A percentile compares a stretch with the other conserved stretches of the same genome.
Conservation (phyloP, 2,329 filamentous ascomycete genomes). For the Aspergillus vadensis region DNA sequence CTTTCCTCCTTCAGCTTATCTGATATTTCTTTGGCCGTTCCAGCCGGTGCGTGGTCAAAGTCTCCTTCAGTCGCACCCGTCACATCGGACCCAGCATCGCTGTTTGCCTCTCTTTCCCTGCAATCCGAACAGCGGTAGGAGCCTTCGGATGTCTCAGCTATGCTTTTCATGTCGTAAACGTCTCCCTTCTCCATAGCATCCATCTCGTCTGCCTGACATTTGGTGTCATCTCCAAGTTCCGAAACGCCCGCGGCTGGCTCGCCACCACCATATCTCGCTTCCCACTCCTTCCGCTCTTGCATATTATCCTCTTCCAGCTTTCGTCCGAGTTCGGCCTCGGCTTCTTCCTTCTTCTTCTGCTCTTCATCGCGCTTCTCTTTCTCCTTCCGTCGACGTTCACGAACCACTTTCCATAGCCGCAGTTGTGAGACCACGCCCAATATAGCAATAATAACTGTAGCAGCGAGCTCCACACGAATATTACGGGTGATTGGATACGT, state of each 20-base stretch:
- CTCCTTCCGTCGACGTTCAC: constrained; percentile 51
- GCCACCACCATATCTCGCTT: constrained; percentile 69
- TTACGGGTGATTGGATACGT: constrained; percentile 86
- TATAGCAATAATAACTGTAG: constrained; percentile 71
- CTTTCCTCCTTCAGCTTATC: neutral
- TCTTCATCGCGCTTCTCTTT: constrained; percentile 53
- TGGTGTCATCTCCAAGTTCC: constrained; percentile 26
- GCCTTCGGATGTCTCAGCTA: constrained; percentile 21
- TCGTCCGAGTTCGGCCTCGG: constrained; percentile 71
- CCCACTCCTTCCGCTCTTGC: constrained; percentile 64
- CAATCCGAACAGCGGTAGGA: constrained; percentile 26
- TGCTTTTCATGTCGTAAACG: constrained; percentile 27
- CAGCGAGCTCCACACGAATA: constrained; percentile 81
- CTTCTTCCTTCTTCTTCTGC: constrained; percentile 58
- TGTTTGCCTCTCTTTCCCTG: constrained; percentile 17
- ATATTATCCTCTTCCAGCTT: constrained; percentile 52
- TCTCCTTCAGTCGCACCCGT: constrained; percentile 9
- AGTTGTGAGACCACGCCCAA: constrained; percentile 81
- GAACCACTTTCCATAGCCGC: constrained; percentile 80
- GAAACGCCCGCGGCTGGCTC: constrained; percentile 28
- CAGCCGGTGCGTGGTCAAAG: constrained; percentile 6
- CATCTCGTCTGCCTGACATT: constrained; percentile 14
- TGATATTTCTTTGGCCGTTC: neutral
- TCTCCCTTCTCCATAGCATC: constrained; percentile 26
- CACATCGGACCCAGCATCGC: constrained; percentile 15